These are phyloP conservation scores for Neurospora tetraspora DNA, from an alignment of 495 filamentous ascomycete species.

Conservation along the genomic window DNA sequence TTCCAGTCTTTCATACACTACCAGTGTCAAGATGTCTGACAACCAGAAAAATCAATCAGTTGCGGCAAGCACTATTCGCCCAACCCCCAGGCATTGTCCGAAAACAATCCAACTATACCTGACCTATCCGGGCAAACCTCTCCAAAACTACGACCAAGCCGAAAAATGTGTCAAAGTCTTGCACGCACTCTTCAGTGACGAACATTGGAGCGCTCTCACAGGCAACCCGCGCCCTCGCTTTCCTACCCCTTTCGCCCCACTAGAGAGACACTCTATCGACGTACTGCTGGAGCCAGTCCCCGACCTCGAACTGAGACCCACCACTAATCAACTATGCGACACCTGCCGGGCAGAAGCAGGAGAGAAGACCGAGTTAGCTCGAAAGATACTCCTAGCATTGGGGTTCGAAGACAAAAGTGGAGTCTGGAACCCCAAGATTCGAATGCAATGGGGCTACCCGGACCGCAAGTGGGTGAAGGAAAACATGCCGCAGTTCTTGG, in stretches of 20 bases:
- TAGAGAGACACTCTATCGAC: background rate
- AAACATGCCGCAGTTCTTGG: background rate
- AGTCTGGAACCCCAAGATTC: background rate
- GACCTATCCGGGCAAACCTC: background rate
- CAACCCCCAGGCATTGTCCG: background rate
- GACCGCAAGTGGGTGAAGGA: background rate
- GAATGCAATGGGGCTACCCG: background rate
- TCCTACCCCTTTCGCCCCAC: background rate
- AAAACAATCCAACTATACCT: background rate
- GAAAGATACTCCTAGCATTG: background rate
- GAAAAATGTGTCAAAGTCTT: background rate
- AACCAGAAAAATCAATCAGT: background rate
- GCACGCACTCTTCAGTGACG: background rate
- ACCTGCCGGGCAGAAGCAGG: background rate
- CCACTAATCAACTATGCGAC: background rate
- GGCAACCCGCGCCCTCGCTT: background rate
- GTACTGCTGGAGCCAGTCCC: background rate
- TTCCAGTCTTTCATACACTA: background rate
- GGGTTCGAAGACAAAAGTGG: background rate
- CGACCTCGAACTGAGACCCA: background rate
- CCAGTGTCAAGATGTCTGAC: background rate
- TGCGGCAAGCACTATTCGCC: background rate
- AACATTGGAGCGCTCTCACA: background rate
- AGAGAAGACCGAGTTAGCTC: background rate
- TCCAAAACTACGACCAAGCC: background rate